Percentiles rank a stretch among this genome's conserved stretches.
phyloP scores from a whole-genome alignment of 352 stramenopile genomes.

The Globisporangium nunn region DNA sequence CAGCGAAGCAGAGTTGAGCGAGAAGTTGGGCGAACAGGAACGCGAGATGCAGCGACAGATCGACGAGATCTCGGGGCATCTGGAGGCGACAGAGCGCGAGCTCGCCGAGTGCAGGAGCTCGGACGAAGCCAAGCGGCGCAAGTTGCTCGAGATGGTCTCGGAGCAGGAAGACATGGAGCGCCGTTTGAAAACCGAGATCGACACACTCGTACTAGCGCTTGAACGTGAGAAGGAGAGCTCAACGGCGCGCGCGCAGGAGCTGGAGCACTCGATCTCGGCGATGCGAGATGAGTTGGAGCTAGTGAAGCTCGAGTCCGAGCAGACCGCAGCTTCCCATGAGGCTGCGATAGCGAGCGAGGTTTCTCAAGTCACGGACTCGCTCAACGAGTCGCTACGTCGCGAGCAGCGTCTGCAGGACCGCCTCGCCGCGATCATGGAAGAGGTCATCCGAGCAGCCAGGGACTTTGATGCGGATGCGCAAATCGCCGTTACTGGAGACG shows the following conservation, averaged over 20 bases:
- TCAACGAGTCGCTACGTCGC: conserved; percentile 32
- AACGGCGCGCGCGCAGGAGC: conserved; percentile 29
- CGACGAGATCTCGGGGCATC: conserved; percentile 16
- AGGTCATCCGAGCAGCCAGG: conserved; percentile 29
- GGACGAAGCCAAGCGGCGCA: conserved; percentile 29
- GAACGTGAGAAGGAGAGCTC: conserved; percentile 40
- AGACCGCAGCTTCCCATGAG: conserved; percentile 18
- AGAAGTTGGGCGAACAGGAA: conserved; percentile 19
- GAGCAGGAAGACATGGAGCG: conserved; percentile 38
- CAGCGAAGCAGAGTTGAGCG: conserved; percentile 12
- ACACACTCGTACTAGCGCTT: conserved; percentile 31
- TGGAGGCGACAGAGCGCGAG: conserved; percentile 24
- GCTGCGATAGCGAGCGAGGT: conserved; percentile 23
- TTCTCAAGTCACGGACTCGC: conserved; percentile 19
- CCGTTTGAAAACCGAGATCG: conserved; percentile 30
- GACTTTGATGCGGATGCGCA: conserved; percentile 9
- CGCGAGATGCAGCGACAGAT: conserved; percentile 20
- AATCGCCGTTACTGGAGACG: conserved; percentile 12
- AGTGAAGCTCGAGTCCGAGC: conserved; percentile 24
- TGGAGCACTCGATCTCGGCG: conserved; percentile 24
- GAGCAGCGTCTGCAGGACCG: conserved; percentile 43
- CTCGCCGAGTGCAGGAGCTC: conserved; percentile 25
- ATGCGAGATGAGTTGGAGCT: conserved; percentile 28
- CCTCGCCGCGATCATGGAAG: conserved; percentile 34
- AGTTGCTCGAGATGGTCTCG: conserved; percentile 33